These are phyloP conservation scores for Myxozyma vanderwaltii DNA, from an alignment of 805 yeast species.

Conservation along the genomic window DNA sequence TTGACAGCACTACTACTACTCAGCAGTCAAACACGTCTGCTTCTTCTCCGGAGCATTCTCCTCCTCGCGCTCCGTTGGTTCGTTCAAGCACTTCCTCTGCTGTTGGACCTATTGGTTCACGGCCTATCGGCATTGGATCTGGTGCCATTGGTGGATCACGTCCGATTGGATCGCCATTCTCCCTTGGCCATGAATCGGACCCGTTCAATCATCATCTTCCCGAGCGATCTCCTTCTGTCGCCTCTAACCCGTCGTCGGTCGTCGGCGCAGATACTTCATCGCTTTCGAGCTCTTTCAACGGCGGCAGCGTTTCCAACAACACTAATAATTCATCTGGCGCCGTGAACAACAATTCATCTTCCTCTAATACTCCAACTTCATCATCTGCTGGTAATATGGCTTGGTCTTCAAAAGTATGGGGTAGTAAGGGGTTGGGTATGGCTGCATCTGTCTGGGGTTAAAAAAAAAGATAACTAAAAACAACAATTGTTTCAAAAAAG, in stretches of 20 bases:
- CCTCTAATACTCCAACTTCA: slow-evolving; percentile 14
- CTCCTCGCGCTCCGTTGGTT: slow-evolving; percentile 32
- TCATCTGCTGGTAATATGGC: slow-evolving; percentile 26
- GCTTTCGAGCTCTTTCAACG: slow-evolving; percentile 14
- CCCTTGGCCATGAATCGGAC: slow-evolving; percentile 28
- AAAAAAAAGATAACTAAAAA: slow-evolving; percentile 15
- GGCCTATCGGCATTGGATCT: slow-evolving; percentile 23
- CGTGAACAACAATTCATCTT: neutral
- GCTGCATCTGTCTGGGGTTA: slow-evolving; percentile 36
- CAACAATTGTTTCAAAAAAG: slow-evolving; percentile 3
- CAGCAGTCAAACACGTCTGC: slow-evolving; percentile 31
- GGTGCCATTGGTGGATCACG: slow-evolving; percentile 25
- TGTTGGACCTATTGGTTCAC: slow-evolving; percentile 36
- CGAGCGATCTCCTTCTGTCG: slow-evolving; percentile 29
- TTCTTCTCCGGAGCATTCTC: slow-evolving; percentile 33
- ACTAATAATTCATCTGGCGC: slow-evolving; percentile 2
- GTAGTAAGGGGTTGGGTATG: slow-evolving; percentile 32
- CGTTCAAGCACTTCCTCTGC: slow-evolving; percentile 28
- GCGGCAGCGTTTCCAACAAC: neutral
- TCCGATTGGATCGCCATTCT: slow-evolving; percentile 27
- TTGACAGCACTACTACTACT: slow-evolving; percentile 26
- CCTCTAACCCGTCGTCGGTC: slow-evolving; percentile 24
- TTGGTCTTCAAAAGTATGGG: slow-evolving; percentile 35
- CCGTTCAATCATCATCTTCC: slow-evolving; percentile 28
- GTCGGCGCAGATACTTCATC: slow-evolving; percentile 12